Base-by-base conservation (phyloP, 2,329 filamentous ascomycete genomes). In the Bipolaris bicolor region DNA sequence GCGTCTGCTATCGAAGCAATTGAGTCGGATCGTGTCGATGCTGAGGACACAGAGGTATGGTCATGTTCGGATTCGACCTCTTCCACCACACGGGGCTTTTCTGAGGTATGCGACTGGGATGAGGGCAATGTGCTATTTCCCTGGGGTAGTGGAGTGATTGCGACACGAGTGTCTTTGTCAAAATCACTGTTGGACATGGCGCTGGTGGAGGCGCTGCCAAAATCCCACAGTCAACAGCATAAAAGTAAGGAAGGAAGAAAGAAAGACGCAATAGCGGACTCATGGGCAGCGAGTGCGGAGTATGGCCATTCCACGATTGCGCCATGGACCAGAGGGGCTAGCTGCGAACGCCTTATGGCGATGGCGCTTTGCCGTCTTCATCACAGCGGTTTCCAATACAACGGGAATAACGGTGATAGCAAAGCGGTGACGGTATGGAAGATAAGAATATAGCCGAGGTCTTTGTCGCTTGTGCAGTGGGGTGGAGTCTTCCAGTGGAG, bases 41-140 rank as follows among this genome's bases (percentile, higher is more conserved):
- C 51, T 11, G 71, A 70, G 0, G 64, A 71, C 29, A 66, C 49
- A 11, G 71, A 71, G 7, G 61, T 59, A 9, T 49, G 62, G 20
- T 72, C 53, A 40, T 66, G 63, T 34, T 61, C 50, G 39, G 41
- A 41, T 43, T 52, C 48, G 41, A 63, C 34, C 26, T 61, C 44
- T 52, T 61, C 39, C 24, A 57, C 29, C 20, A 49, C 52, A 18
- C 24, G 34, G 20, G 62, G 51, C 29, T 47, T 57, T n/a, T 54
- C 45, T 33, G 51, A 54, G 5, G 41, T 49, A 31, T 52, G 36
- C 20, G 54, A 60, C 36, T 22, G 46, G 11, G 34, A 33, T 5
- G 52, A 49, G 24, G 46, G 26, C 9, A 51, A 49, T 11, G 22
- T 29, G 18, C 26, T 20, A 13, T 13, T 24, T 18, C 33, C 33